phyloP scores from a whole-genome alignment of 176 grass and related monocot genomes.

The Neostapfia colusana region DNA sequence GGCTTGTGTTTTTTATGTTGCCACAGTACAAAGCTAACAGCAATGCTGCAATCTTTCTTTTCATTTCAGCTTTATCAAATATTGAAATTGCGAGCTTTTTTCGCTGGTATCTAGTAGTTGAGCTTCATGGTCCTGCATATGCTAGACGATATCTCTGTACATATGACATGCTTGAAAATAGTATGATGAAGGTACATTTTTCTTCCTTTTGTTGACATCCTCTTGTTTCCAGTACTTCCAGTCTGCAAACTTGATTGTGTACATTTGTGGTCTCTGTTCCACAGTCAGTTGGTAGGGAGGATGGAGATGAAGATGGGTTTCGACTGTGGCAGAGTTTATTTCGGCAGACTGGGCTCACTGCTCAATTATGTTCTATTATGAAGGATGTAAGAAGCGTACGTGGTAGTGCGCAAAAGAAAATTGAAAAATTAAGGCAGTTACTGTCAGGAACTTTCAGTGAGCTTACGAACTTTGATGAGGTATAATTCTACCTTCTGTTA shows the following conservation, averaged over 20 bases:
- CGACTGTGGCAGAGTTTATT: conserved; percentile 88
- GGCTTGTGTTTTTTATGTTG: conserved; percentile 10
- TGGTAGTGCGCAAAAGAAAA: conserved; percentile 84
- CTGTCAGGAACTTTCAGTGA: conserved; percentile 74
- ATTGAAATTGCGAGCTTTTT: conserved; percentile 98
- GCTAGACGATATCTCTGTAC: conserved; percentile 80
- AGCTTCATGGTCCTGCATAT: conserved; percentile 76
- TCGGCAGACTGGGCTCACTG: conserved; percentile 73
- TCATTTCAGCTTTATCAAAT: conserved; percentile 84
- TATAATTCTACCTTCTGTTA: conserved; percentile 30
- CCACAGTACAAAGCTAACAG: background rate
- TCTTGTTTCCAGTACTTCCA: conserved; percentile 13
- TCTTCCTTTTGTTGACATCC: conserved; percentile 16
- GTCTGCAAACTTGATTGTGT: conserved; percentile 7
- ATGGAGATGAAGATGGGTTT: conserved; percentile 86
- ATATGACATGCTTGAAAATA: conserved; percentile 94
- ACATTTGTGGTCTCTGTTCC: conserved; percentile 10
- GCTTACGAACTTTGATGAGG: conserved; percentile 94
- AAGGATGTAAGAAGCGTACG: conserved; percentile 82
- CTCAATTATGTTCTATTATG: conserved; percentile 85
- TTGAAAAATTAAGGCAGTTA: conserved; percentile 78
- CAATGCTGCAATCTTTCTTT: background rate
- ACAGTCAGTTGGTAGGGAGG: conserved; percentile 67
- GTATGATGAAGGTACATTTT: conserved; percentile 76
- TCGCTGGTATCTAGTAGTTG: conserved; percentile 92